A percentile compares a stretch with the other conserved stretches of the same genome.
phyloP scores from a whole-genome alignment of 179 eudicot genomes.

The Corrigiola litoralis region DNA sequence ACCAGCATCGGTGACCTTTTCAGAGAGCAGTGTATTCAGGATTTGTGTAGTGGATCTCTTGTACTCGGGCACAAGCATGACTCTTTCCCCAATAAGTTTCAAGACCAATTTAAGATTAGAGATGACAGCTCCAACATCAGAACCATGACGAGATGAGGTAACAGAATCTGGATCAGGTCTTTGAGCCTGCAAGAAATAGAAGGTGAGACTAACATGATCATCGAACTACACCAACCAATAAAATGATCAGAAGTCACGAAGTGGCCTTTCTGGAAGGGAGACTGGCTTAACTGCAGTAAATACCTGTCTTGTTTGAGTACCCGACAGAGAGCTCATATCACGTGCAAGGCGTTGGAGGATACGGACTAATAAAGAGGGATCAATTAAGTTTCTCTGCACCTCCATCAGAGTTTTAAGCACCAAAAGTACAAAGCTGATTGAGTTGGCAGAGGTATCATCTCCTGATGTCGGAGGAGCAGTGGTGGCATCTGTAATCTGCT shows the following conservation, averaged over 20 bases:
- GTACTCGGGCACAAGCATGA: conserved; percentile 80
- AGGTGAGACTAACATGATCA: conserved; percentile 5
- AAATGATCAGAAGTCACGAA: too few relatives aligned
- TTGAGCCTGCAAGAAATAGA: conserved; percentile 54
- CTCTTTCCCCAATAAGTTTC: conserved; percentile 83
- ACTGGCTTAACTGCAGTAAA: too few relatives aligned
- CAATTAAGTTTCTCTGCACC: conserved; percentile 71
- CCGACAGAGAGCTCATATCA: conserved; percentile 67
- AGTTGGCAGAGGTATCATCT: conserved; percentile 75
- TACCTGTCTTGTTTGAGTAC: conserved; percentile 80
- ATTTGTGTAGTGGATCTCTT: conserved; percentile 76
- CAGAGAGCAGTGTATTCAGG: conserved; percentile 69
- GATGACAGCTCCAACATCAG: conserved; percentile 73
- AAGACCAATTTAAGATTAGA: conserved; percentile 74
- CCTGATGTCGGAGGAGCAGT: conserved; percentile 75
- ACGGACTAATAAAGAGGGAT: conserved; percentile 75
- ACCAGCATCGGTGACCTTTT: conserved; percentile 84
- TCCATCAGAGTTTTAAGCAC: conserved; percentile 80
- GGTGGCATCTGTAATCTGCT: conserved; percentile 76
- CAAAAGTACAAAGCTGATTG: conserved; percentile 85
- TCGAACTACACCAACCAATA: not conserved
- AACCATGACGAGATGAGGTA: conserved; percentile 86
- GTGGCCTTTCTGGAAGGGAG: too few relatives aligned
- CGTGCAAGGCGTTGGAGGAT: conserved; percentile 95
- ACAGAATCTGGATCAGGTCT: conserved; percentile 84